Percentiles rank a stretch among this genome's conserved stretches.
Evolutionary conservation across 305 asterid genomes (phyloP).

Genomic region (Fraxinus ornus): DNA sequence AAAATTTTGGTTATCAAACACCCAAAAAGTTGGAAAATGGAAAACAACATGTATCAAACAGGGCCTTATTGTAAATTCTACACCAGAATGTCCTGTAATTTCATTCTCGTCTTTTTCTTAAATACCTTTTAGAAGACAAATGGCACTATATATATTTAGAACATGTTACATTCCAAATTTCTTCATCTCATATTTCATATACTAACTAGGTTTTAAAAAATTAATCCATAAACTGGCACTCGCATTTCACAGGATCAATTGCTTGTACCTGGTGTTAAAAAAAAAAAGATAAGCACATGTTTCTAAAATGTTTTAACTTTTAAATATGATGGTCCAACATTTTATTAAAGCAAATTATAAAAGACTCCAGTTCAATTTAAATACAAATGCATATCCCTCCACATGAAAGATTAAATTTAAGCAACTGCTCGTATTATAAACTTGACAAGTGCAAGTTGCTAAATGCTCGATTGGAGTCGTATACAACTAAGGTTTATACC

Average conservation of each 20-base stretch:
- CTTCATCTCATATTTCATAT: neutral
- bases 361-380: neutral
- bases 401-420: neutral
- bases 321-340: neutral
- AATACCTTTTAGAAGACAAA: neutral
- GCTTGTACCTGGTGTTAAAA: neutral
- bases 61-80: no score
- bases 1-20: no score
- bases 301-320: no score
- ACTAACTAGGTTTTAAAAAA: neutral
- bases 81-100: neutral
- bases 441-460: neutral
- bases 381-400: neutral
- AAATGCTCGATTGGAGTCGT: neutral
- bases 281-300: no score
- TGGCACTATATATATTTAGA: neutral
- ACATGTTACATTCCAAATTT: no score
- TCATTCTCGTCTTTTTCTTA: neutral
- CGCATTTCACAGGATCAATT: neutral
- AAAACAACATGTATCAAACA: no score
- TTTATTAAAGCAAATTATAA: no score
- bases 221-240: neutral
- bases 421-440: neutral
- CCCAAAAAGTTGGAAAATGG: no score
- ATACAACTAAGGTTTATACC: neutral